Evolutionary conservation across 352 stramenopile species (phyloP).

Genomic region (Phytophthora megakarya): DNA sequence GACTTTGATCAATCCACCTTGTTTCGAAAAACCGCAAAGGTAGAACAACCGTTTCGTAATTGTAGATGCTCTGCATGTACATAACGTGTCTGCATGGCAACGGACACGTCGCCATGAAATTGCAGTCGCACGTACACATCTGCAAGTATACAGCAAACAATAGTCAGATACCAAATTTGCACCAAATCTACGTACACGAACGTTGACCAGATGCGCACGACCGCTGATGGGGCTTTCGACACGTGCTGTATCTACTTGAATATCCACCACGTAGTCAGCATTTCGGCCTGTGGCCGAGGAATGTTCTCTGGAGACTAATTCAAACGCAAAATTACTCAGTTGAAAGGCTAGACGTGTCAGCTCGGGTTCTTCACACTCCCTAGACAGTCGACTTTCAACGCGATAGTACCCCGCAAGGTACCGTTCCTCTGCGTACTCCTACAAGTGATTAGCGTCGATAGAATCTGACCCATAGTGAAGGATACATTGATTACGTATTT

Average conservation of each 20-base stretch:
- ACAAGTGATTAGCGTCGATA: too few species aligned
- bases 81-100: constrained; percentile 8
- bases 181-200: background rate
- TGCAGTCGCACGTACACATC: background rate
- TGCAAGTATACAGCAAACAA: background rate
- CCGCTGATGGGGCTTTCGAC: background rate
- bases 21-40: background rate
- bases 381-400: background rate
- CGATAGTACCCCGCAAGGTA: background rate
- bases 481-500: background rate
- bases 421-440: too few species aligned
- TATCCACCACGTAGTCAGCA: constrained; percentile 10
- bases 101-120: constrained; percentile 15
- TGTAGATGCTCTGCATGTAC: background rate
- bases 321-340: background rate
- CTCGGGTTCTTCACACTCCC: background rate
- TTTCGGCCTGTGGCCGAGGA: background rate
- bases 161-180: background rate
- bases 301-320: background rate
- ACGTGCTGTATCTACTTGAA: background rate
- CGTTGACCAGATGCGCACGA: background rate
- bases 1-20: constrained; percentile 1
- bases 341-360: background rate
- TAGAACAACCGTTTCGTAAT: constrained; percentile 14
- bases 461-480: too few species aligned